Base-by-base conservation (phyloP, 352 stramenopile genomes). In the Aphanomyces euteiches region DNA sequence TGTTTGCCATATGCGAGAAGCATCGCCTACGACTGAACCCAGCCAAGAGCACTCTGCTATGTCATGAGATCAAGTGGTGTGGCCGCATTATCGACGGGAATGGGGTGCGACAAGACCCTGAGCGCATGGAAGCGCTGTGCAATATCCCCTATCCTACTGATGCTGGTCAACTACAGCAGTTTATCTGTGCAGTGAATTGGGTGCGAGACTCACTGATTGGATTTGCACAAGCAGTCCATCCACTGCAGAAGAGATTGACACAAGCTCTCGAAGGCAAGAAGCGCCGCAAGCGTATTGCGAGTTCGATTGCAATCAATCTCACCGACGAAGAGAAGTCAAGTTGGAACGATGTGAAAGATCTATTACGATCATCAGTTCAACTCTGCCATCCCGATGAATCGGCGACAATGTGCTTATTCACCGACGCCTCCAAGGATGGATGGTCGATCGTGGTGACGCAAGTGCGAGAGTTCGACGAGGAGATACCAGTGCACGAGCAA, bases 21-120 rank as follows among this genome's bases (percentile, higher is more conserved):
- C 73, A 71, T 54, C 68, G 69, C 12, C 38, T 75, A 5, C 77
- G 76, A 56, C 37, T 77, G 17, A 77, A 66, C 13, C 58, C 47
- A 4, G 56, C 68, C 0, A 78, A 79, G 53, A 72, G 47, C n/a
- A 64, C 56, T 5, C 5, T 78, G 12, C 81, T 56, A 38, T n/a
- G 7, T 10, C 39, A 28, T 10, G n/a, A n/a, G 10, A 67, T 76
- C 3, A 76, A 69, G 10, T 74, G 17, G 74, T 57, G 74, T 38
- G 37, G 64, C n/a, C 37, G 50, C 43, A 73, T 75, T 45, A n/a
- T 66, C 38, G 28, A 45, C 41, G 61, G 36, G 19, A 15, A 59
- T 6, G 61, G 61, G 8, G 37, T 60, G 10, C 13, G 37, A 34
- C 43, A 66, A n/a, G 66, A 67, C 19, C 70, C 59, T 7, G 17